Conservation (phyloP, 2,329 filamentous ascomycete genomes). For the Colletotrichum horii region DNA sequence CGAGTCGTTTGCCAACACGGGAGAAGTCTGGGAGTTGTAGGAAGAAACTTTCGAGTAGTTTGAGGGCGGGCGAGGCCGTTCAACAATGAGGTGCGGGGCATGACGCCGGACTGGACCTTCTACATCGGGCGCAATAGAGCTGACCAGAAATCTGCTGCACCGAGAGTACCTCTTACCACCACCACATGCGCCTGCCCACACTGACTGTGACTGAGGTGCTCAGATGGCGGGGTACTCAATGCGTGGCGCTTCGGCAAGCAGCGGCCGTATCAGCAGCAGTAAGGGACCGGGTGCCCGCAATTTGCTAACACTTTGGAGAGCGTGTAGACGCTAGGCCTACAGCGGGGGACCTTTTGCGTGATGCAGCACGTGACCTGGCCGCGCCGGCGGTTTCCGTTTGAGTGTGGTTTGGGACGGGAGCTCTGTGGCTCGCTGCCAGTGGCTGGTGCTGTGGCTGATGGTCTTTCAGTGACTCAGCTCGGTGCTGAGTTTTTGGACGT, state of each 20-base stretch:
- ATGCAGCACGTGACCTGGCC: not conserved
- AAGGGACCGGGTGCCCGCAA: not conserved
- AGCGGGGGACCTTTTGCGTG: conserved; percentile 11
- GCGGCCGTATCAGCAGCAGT: conserved; percentile 15
- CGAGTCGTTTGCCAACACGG: conserved; percentile 10
- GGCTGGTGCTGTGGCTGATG: not conserved
- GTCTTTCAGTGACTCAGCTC: not conserved
- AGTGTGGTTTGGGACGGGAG: not conserved
- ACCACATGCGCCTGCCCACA: conserved; percentile 16
- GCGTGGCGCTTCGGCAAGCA: conserved; percentile 14
- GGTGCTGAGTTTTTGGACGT: not conserved
- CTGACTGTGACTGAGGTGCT: not conserved
- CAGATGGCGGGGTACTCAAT: conserved; percentile 19
- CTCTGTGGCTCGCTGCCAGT: not conserved
- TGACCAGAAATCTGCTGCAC: conserved; percentile 19
- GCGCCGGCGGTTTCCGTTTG: not conserved
- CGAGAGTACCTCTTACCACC: not conserved
- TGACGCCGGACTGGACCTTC: conserved; percentile 30
- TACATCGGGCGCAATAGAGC: conserved; percentile 23
- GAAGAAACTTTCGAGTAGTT: conserved; percentile 9
- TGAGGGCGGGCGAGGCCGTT: conserved; percentile 20
- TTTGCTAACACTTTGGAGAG: not conserved
- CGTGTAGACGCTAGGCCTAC: conserved; percentile 12
- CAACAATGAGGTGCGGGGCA: conserved; percentile 52
- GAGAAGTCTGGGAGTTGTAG: conserved; percentile 16